These are phyloP conservation scores for Claviceps pusilla DNA, from an alignment of 2,329 filamentous ascomycete species.

Conservation along the genomic window DNA sequence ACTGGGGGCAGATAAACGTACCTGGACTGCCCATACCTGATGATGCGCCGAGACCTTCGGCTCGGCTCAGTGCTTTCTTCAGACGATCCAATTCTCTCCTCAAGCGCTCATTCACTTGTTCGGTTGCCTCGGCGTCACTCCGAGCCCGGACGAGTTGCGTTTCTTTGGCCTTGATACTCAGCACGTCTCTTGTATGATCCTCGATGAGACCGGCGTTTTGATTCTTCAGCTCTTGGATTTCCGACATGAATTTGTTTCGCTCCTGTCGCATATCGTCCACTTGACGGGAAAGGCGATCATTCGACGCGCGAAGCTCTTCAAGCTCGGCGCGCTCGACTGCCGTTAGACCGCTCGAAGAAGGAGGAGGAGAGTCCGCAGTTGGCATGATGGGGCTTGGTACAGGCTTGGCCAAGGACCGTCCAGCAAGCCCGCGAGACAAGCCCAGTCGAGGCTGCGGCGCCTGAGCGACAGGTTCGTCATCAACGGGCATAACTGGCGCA, in stretches of 20 bases:
- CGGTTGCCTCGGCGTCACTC: conserved; percentile 76
- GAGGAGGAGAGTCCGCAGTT: conserved; percentile 41
- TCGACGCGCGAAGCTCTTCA: conserved; percentile 71
- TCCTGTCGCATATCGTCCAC: conserved; percentile 73
- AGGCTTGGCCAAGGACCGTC: conserved; percentile 71
- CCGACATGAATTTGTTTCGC: conserved; percentile 64
- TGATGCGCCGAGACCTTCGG: conserved; percentile 34
- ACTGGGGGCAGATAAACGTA: conserved; percentile 6
- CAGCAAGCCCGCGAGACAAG: conserved; percentile 65
- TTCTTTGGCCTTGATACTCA: conserved; percentile 96
- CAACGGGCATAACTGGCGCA: conserved; percentile 33
- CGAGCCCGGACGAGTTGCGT: conserved; percentile 87
- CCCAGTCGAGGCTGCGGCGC: conserved; percentile 48
- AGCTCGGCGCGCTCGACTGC: conserved; percentile 82
- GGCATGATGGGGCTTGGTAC: conserved; percentile 33
- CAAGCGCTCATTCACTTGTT: conserved; percentile 71
- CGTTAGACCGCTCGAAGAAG: conserved; percentile 50
- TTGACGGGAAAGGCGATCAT: conserved; percentile 60
- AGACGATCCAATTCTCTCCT: conserved; percentile 80
- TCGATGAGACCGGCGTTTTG: conserved; percentile 95
- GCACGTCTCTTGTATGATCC: conserved; percentile 85
- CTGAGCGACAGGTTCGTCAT: conserved; percentile 45
- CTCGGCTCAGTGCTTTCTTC: conserved; percentile 65
- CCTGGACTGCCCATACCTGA: conserved; percentile 24
- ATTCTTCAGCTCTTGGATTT: conserved; percentile 88